These are phyloP conservation scores for Durotheca rogersii DNA, from an alignment of 495 filamentous ascomycete genomes.

Conservation along the genomic window DNA sequence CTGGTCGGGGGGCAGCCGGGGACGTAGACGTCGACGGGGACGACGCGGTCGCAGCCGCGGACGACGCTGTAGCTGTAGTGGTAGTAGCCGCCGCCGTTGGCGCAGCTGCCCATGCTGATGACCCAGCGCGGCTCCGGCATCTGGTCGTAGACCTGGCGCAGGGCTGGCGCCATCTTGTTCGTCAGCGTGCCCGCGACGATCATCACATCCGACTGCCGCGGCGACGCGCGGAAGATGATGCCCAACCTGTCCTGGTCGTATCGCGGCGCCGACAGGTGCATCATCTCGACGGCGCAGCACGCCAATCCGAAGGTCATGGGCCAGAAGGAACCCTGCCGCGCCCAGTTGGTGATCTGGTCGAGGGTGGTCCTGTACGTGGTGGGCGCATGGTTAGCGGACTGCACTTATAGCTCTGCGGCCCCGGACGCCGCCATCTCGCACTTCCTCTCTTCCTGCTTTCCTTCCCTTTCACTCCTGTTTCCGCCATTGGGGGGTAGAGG, in stretches of 20 bases:
- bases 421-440: too few relatives aligned
- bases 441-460: background rate
- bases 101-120: slow-evolving; percentile 86
- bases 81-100: slow-evolving; percentile 92
- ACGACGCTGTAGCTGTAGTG: slow-evolving; percentile 91
- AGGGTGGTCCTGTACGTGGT: slow-evolving; percentile 69
- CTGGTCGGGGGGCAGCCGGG: slow-evolving; percentile 88
- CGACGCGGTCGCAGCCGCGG: slow-evolving; percentile 84
- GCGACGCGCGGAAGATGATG: slow-evolving; percentile 96
- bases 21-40: slow-evolving; percentile 91
- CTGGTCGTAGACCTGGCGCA: slow-evolving; percentile 95
- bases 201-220: slow-evolving; percentile 96
- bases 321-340: slow-evolving; percentile 89
- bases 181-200: slow-evolving; percentile 95
- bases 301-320: slow-evolving; percentile 98
- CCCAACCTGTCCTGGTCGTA: slow-evolving; percentile 96
- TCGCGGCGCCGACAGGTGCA: slow-evolving; percentile 93
- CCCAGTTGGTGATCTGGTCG: slow-evolving; percentile 92
- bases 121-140: slow-evolving; percentile 97
- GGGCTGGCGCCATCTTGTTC: slow-evolving; percentile 96
- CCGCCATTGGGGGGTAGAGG: slow-evolving; percentile 1
- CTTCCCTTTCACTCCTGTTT: background rate
- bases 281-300: slow-evolving; percentile 97
- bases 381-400: slow-evolving; percentile 16
- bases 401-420: too few relatives aligned